Evolutionary conservation across 805 yeast genomes (phyloP).

Genomic region (Teunomyces cretensis): DNA sequence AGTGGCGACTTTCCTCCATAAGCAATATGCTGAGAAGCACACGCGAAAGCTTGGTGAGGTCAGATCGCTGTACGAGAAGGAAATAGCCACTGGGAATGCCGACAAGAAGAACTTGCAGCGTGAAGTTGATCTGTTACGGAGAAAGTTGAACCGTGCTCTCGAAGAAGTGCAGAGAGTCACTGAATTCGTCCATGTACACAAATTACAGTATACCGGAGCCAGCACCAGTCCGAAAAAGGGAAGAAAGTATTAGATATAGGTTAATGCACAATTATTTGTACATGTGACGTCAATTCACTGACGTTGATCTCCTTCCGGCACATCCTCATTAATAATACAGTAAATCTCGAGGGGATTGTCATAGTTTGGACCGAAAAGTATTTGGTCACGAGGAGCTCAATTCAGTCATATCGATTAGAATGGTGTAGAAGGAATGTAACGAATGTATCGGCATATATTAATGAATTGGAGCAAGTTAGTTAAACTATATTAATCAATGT

Average conservation of each 20-base stretch:
- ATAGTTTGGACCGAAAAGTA: too few relatives aligned
- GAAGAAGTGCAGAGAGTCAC: constrained; percentile 15
- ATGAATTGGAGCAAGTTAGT: too few relatives aligned
- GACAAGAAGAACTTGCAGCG: constrained; percentile 12
- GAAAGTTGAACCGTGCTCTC: constrained; percentile 13
- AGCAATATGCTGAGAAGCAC: constrained; percentile 75
- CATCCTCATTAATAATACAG: too few relatives aligned
- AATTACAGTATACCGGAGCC: constrained; percentile 9
- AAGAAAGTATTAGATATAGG: background rate
- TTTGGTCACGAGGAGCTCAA: too few relatives aligned
- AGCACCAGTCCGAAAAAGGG: constrained; percentile 7
- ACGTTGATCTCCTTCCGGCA: too few relatives aligned
- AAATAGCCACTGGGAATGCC: constrained; percentile 7
- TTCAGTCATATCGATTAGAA: too few relatives aligned
- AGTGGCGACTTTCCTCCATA: constrained; percentile 67
- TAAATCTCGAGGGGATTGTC: too few relatives aligned
- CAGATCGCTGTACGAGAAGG: constrained; percentile 28
- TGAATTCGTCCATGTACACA: constrained; percentile 12
- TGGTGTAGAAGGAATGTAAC: too few relatives aligned
- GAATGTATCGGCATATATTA: too few relatives aligned
- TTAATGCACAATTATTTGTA: background rate
- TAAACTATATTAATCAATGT: background rate
- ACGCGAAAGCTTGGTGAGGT: constrained; percentile 65
- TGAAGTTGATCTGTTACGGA: constrained; percentile 14
- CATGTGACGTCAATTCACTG: too few relatives aligned